These are phyloP conservation scores for Colletotrichum karsti DNA, from an alignment of 2,329 filamentous ascomycete genomes.

Conservation along the genomic window DNA sequence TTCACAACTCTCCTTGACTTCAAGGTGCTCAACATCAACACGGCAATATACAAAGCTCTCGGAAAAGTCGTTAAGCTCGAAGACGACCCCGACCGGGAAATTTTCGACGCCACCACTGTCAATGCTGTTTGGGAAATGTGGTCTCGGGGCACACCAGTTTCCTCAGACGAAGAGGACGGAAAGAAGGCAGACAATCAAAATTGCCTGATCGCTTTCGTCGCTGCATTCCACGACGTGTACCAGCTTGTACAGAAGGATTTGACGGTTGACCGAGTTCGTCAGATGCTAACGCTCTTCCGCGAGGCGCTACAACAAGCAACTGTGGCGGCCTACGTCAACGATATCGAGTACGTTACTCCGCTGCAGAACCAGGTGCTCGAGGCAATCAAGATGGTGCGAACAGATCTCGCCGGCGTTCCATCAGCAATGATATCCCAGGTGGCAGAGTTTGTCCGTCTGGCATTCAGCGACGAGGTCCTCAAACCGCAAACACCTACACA, in stretches of 20 bases:
- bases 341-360: slow-evolving; percentile 77
- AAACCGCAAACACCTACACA: slow-evolving; percentile 39
- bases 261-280: slow-evolving; percentile 66
- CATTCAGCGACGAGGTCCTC: slow-evolving; percentile 59
- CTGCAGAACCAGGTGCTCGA: slow-evolving; percentile 77
- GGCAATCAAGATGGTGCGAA: slow-evolving; percentile 72
- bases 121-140: slow-evolving; percentile 75
- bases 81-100: slow-evolving; percentile 59
- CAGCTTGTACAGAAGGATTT: slow-evolving; percentile 74
- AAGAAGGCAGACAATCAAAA: slow-evolving; percentile 75
- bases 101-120: slow-evolving; percentile 60
- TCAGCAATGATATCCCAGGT: slow-evolving; percentile 75
- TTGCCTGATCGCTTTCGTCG: slow-evolving; percentile 85
- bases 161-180: slow-evolving; percentile 41
- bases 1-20: slow-evolving; percentile 72
- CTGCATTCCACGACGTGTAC: slow-evolving; percentile 80
- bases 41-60: slow-evolving; percentile 74
- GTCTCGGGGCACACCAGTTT: slow-evolving; percentile 69
- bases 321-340: slow-evolving; percentile 72
- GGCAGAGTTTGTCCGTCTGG: slow-evolving; percentile 75
- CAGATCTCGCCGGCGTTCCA: slow-evolving; percentile 70
- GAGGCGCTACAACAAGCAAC: slow-evolving; percentile 77
- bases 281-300: slow-evolving; percentile 77
- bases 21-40: slow-evolving; percentile 74
- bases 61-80: slow-evolving; percentile 65